phyloP scores from a whole-genome alignment of 768 basidiomycete species.

The Termitomyces sp. region DNA sequence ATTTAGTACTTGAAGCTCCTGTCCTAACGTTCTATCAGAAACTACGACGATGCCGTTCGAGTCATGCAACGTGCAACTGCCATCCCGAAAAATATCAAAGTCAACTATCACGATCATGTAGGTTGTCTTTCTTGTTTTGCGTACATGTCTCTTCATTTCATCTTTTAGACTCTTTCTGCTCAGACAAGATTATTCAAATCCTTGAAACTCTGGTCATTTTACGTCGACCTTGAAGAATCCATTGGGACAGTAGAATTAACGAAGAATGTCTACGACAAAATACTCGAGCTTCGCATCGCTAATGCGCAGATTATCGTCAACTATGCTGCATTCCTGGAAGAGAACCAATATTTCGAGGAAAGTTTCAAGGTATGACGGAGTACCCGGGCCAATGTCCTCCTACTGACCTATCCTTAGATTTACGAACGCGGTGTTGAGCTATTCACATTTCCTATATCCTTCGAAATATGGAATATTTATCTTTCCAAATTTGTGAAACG shows the following conservation, averaged over 20 bases:
- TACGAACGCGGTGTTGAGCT: constrained; percentile 97
- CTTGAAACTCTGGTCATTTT: constrained; percentile 98
- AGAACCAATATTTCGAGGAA: constrained; percentile 97
- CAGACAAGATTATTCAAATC: constrained; percentile 96
- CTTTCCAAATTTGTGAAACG: constrained; percentile 95
- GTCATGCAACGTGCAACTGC: constrained; percentile 97
- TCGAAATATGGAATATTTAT: constrained; percentile 99
- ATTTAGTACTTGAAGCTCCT: neutral
- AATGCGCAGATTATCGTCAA: constrained; percentile 98
- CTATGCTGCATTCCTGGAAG: constrained; percentile 94
- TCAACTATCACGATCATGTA: constrained; percentile 96
- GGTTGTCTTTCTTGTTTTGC: constrained; percentile 9
- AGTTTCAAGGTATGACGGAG: constrained; percentile 76
- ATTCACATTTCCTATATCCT: constrained; percentile 96
- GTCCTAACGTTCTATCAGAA: constrained; percentile 41
- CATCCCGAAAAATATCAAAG: constrained; percentile 82
- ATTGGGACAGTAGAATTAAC: constrained; percentile 91
- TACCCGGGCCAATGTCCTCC: neutral
- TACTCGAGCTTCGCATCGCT: constrained; percentile 92
- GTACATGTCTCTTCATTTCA: neutral
- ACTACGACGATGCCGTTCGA: constrained; percentile 91
- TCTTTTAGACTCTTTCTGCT: constrained; percentile 64
- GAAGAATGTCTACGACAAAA: constrained; percentile 93
- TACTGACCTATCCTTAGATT: constrained; percentile 40
- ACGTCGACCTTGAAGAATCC: constrained; percentile 95